These are phyloP conservation scores for Teunomyces panamensis DNA, from an alignment of 805 yeast genomes.

Conservation along the genomic window DNA sequence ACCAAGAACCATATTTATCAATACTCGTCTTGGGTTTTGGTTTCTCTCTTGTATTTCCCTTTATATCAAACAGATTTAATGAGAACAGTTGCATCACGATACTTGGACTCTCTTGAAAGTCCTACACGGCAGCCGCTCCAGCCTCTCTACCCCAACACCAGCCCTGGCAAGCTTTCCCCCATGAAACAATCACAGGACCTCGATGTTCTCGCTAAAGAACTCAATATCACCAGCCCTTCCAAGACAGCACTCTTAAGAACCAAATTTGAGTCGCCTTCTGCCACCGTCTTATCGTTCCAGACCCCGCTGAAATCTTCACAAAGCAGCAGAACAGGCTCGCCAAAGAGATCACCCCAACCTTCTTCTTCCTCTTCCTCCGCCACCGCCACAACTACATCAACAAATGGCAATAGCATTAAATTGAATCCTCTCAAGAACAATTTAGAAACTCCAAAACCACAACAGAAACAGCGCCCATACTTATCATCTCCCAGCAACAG, in stretches of 20 bases:
- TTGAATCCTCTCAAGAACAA: slow-evolving; percentile 12
- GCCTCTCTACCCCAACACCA: slow-evolving; percentile 24
- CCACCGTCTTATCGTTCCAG: slow-evolving; percentile 41
- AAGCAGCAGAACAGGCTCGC: slow-evolving; percentile 15
- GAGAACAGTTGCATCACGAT: slow-evolving; percentile 31
- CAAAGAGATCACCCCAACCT: slow-evolving; percentile 4
- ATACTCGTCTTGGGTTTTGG: neutral
- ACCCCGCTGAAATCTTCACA: slow-evolving; percentile 24
- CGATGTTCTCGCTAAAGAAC: slow-evolving; percentile 37
- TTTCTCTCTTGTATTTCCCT: neutral
- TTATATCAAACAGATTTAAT: slow-evolving; percentile 5
- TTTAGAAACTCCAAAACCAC: slow-evolving; percentile 9
- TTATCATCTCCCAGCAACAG: slow-evolving; percentile 29
- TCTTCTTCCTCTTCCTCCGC: neutral
- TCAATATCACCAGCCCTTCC: slow-evolving; percentile 25
- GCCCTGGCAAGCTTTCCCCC: slow-evolving; percentile 4
- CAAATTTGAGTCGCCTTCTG: slow-evolving; percentile 40
- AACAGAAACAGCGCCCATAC: slow-evolving; percentile 14
- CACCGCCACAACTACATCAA: neutral
- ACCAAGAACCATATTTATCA: neutral
- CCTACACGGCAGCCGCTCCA: slow-evolving; percentile 29
- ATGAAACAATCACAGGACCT: slow-evolving; percentile 21
- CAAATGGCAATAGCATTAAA: neutral
- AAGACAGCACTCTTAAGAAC: slow-evolving; percentile 28
- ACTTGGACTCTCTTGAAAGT: slow-evolving; percentile 30